Base-by-base conservation (phyloP, 805 yeast genomes). In the Candida quercuum region DNA sequence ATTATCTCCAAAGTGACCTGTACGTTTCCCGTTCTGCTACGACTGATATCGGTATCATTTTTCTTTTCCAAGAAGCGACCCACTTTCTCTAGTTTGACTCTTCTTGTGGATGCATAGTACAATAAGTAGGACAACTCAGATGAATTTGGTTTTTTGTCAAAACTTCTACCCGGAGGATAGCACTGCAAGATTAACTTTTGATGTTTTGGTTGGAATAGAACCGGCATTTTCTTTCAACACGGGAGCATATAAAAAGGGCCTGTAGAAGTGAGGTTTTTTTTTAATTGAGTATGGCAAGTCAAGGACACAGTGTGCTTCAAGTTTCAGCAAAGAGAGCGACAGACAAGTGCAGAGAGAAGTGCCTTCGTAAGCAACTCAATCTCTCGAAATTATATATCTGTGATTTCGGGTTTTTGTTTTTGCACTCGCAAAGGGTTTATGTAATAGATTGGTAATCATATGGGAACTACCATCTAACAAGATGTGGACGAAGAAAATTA, bases 151-250 rank as follows among this genome's bases (percentile, higher is more conserved):
- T 83, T 81, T 64, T 89, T 89, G 54, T 89, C 98, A 6, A 74
- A 72, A 7, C 79, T 81, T 43, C 87, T 72, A 2, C 97, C 96
- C 2, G 93, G 75, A 6, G 96, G 98, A 59, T 91, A 91, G 66
- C 98, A 93, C 59, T 86, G 95, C 36, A 83, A 73, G 27, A 93
- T 85, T 52, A 89, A 70, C 54, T 86, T 80, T 61, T 89, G 97
- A 60, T 89, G 98, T 57, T 91, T 89, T 2, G 95, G 85, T 32
- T 71, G 68, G 51, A 77, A 76, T 23, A 75, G 48, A 9, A 61
- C 50, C 54, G 28, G 6, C 24, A 22, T 8, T 16, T 13, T 38
- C n/a, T 11, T 4, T 4, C 33, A 30, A 18, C n/a, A 17, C 16
- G 25, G 7, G 25, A 6, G 15, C 10, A n/a, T 6, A 18, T 15